A percentile compares a stretch with the other conserved stretches of the same genome.
These are phyloP conservation scores for Pontederia paniculata DNA, from an alignment of 176 grass and related monocot genomes.

Conservation along the genomic window DNA sequence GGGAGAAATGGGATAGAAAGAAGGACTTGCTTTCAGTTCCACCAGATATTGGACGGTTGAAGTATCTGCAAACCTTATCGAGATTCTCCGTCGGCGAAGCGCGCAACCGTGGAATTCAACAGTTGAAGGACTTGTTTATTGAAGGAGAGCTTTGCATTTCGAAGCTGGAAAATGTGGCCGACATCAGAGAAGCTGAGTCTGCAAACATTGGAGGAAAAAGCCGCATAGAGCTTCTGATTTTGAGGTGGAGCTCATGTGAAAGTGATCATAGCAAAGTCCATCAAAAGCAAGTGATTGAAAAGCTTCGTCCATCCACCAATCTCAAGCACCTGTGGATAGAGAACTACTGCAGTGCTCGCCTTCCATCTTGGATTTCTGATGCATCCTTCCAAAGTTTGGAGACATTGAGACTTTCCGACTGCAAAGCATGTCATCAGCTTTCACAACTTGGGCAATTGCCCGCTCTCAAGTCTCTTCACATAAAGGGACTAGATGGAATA, in stretches of 20 bases:
- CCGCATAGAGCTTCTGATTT: neutral
- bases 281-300: constrained; percentile 9
- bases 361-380: constrained; percentile 23
- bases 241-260: constrained; percentile 9
- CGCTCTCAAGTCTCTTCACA: constrained; percentile 14
- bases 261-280: neutral
- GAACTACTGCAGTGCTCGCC: constrained; percentile 14
- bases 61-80: constrained; percentile 24
- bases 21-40: constrained; percentile 14
- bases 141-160: constrained; percentile 25
- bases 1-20: neutral
- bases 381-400: constrained; percentile 15
- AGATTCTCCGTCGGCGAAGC: constrained; percentile 13
- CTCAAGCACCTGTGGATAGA: constrained; percentile 26
- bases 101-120: neutral
- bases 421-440: constrained; percentile 9
- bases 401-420: constrained; percentile 17
- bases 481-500: constrained; percentile 17
- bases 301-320: constrained; percentile 8
- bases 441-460: constrained; percentile 11
- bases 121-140: constrained; percentile 11
- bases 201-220: neutral
- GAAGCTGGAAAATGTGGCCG: constrained; percentile 25
- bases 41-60: constrained; percentile 20
- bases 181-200: neutral